phyloP scores from a whole-genome alignment of 2,329 filamentous ascomycete species.

The Tolypocladium album region DNA sequence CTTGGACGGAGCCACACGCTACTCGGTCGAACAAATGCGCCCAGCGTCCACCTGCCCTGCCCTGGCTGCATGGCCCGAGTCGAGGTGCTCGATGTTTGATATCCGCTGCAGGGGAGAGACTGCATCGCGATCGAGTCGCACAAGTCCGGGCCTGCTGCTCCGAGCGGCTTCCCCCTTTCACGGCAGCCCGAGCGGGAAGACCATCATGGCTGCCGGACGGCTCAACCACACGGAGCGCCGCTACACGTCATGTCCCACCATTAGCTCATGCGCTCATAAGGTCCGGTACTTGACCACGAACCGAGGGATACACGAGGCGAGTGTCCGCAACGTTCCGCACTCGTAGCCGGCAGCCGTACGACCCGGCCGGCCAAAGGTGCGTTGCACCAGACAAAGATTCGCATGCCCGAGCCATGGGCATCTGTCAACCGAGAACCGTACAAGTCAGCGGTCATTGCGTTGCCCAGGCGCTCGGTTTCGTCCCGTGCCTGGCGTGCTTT shows the following conservation, averaged over 20 bases:
- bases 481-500: no score
- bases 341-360: background rate
- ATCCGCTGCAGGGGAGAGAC: background rate
- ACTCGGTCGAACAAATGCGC: no score
- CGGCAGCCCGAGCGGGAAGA: background rate
- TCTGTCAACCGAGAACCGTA: background rate
- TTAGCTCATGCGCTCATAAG: background rate
- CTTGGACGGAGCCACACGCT: background rate
- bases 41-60: background rate
- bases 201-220: background rate
- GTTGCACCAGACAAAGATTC: background rate
- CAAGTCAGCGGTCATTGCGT: background rate
- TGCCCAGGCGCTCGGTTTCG: background rate
- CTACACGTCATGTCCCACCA: background rate
- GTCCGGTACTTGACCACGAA: background rate
- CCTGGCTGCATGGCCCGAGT: background rate
- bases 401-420: background rate
- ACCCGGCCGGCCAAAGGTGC: background rate
- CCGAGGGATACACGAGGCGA: background rate
- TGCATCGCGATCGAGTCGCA: background rate
- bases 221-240: background rate
- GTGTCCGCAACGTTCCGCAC: background rate
- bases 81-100: background rate
- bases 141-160: background rate
- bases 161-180: background rate